phyloP scores from a whole-genome alignment of 2,329 filamentous ascomycete genomes.

The Microdochium nivale region DNA sequence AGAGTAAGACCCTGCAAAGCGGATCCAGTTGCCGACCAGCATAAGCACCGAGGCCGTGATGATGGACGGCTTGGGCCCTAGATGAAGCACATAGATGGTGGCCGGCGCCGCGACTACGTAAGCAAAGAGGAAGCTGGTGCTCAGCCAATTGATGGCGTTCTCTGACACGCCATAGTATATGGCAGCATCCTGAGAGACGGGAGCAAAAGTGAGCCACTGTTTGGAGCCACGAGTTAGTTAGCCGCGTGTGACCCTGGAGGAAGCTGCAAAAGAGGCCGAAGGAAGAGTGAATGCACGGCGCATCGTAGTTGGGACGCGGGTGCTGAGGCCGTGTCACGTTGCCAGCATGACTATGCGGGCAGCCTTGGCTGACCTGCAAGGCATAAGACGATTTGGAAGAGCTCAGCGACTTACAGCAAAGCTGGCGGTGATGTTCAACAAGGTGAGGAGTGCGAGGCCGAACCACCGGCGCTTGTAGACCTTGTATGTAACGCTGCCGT shows the following conservation, averaged over 20 bases:
- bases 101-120: conserved; percentile 67
- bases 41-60: conserved; percentile 64
- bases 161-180: conserved; percentile 68
- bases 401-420: conserved; percentile 70
- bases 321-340: too few species aligned
- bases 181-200: conserved; percentile 67
- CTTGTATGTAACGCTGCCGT: conserved; percentile 17
- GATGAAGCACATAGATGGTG: conserved; percentile 70
- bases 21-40: conserved; percentile 83
- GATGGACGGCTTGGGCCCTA: conserved; percentile 71
- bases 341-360: too few species aligned
- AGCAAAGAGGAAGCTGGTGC: conserved; percentile 77
- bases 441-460: conserved; percentile 70
- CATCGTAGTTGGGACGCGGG: not conserved
- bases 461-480: conserved; percentile 82
- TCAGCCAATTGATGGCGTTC: conserved; percentile 84
- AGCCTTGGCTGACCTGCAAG: too few species aligned
- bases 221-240: not conserved
- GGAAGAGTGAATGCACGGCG: conserved; percentile 1
- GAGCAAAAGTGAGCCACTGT: conserved; percentile 87
- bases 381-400: not conserved
- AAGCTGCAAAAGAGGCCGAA: too few species aligned
- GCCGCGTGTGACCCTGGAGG: not conserved
- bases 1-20: conserved; percentile 60
- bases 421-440: conserved; percentile 87